Conservation (phyloP, 306 rosid genomes). For the Quercus gilva region DNA sequence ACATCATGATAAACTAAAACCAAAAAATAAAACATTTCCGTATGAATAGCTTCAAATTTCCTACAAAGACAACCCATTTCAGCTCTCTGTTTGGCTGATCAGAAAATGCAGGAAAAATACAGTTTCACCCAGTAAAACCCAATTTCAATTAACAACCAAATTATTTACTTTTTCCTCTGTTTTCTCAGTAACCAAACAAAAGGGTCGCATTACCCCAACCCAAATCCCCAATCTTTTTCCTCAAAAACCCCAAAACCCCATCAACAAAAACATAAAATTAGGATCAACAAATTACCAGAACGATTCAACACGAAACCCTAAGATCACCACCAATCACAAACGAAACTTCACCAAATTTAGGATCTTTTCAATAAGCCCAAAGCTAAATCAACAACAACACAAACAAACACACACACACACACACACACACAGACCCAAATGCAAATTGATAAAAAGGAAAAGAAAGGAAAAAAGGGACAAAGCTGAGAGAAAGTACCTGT, state of each 20-base stretch:
- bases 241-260: not conserved
- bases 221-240: not conserved
- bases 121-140: not conserved
- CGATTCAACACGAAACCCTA: not conserved
- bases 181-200: constrained; percentile 11
- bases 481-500: not conserved
- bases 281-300: not conserved
- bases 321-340: not conserved
- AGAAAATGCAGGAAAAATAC: not conserved
- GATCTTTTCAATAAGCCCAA: not conserved
- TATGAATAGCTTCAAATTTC: not conserved
- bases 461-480: not conserved
- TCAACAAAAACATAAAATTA: not conserved
- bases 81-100: not conserved
- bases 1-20: not conserved
- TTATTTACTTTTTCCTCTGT: not conserved
- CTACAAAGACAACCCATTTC: constrained; percentile 1
- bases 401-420: not conserved
- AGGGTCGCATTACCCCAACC: not conserved
- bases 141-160: too few relatives aligned
- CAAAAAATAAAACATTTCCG: not conserved
- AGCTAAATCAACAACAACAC: not conserved
- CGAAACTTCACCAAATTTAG: not conserved
- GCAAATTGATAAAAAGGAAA: not conserved
- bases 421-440: too few relatives aligned